These are phyloP conservation scores for Populus simonii DNA, from an alignment of 345 rosid species.

Conservation along the genomic window DNA sequence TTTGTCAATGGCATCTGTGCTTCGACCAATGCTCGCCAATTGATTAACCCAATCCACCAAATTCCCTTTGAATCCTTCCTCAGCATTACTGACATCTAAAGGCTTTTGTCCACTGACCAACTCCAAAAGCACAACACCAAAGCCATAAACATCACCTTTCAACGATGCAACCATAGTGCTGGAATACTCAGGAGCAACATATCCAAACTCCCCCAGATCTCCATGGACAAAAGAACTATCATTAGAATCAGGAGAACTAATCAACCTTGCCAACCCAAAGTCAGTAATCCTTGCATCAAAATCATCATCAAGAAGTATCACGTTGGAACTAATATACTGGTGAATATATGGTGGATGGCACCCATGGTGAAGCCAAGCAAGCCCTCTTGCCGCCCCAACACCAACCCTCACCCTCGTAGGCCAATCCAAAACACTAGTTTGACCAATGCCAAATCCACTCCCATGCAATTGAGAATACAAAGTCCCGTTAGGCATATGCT, in stretches of 20 bases:
- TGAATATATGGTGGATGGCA: conserved; percentile 66
- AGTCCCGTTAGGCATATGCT: conserved; percentile 77
- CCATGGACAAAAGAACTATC: conserved; percentile 56
- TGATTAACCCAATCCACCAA: conserved; percentile 77
- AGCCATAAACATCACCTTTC: conserved; percentile 78
- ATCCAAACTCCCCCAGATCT: conserved; percentile 74
- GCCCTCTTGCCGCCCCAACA: conserved; percentile 73
- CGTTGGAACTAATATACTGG: conserved; percentile 68
- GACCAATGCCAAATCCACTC: conserved; percentile 2
- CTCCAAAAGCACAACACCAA: conserved; percentile 84
- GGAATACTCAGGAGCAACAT: conserved; percentile 73
- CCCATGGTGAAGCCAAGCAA: conserved; percentile 95
- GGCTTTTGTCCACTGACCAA: conserved; percentile 67
- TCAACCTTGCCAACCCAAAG: conserved; percentile 68
- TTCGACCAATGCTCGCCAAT: conserved; percentile 45
- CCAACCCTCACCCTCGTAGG: conserved; percentile 65
- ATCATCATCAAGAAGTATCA: conserved; percentile 78
- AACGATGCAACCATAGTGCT: conserved; percentile 67
- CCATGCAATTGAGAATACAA: conserved; percentile 56
- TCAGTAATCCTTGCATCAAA: conserved; percentile 79
- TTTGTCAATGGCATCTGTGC: conserved; percentile 49
- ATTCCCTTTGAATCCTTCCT: conserved; percentile 58
- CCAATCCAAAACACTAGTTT: conserved; percentile 56
- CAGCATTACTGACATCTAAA: conserved; percentile 33
- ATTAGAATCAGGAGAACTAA: conserved; percentile 38